Percentiles rank a stretch among this genome's conserved stretches.
These are phyloP conservation scores for Brassica nigra DNA, from an alignment of 345 rosid genomes.

Conservation along the genomic window DNA sequence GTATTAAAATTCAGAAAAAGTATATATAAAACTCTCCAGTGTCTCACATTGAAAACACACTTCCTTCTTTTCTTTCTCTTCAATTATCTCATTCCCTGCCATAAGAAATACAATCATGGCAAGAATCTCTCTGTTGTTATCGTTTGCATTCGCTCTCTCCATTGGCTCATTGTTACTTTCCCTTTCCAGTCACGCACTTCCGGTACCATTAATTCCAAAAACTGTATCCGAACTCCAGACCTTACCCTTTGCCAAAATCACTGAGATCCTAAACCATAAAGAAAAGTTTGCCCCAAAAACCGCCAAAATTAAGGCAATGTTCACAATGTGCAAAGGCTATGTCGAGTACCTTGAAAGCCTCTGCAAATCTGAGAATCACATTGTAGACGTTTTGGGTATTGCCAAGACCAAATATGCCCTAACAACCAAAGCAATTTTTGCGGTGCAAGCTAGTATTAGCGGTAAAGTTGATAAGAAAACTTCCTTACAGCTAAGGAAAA, in stretches of 20 bases:
- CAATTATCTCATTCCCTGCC: background rate
- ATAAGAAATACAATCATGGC: conserved; percentile 30
- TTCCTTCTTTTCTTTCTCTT: background rate
- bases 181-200: conserved; percentile 7
- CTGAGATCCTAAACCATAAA: conserved; percentile 8
- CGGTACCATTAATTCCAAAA: background rate
- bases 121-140: conserved; percentile 26
- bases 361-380: conserved; percentile 25
- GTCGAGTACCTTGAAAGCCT: conserved; percentile 27
- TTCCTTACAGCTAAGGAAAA: conserved; percentile 14
- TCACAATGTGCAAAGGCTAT: conserved; percentile 31
- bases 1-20: background rate
- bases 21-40: conserved; percentile 25
- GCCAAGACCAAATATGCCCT: conserved; percentile 27
- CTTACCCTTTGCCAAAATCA: conserved; percentile 29
- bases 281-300: conserved; percentile 18
- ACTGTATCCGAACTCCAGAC: conserved; percentile 24
- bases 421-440: conserved; percentile 14
- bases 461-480: conserved; percentile 21
- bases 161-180: conserved; percentile 23
- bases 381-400: conserved; percentile 23
- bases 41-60: conserved; percentile 20
- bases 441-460: conserved; percentile 15
- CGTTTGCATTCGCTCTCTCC: conserved; percentile 23
- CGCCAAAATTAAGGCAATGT: conserved; percentile 26